Evolutionary conservation across 495 filamentous ascomycete genomes (phyloP).

Genomic region (Neurospora discreta): DNA sequence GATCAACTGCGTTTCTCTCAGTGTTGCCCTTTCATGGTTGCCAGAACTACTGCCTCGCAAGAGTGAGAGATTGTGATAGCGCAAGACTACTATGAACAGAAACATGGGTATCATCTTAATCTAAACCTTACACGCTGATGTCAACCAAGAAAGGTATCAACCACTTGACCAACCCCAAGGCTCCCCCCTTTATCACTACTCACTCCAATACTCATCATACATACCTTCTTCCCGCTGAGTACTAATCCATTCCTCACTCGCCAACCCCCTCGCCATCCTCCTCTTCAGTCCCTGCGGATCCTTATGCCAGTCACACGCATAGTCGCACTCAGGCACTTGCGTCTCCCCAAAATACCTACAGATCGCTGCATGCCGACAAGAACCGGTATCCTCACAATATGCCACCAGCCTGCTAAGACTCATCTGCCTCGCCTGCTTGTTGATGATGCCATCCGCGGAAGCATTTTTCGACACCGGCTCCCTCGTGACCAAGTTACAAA

Average conservation of each 20-base stretch:
- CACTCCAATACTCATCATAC: slow-evolving; percentile 31
- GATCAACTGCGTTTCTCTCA: not conserved
- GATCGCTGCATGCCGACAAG: slow-evolving; percentile 69
- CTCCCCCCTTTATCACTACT: slow-evolving; percentile 5
- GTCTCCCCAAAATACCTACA: slow-evolving; percentile 72
- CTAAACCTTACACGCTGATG: not conserved
- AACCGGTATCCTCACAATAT: slow-evolving; percentile 68
- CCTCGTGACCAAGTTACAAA: slow-evolving; percentile 42
- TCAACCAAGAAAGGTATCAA: not conserved
- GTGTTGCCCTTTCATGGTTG: not conserved
- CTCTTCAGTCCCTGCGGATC: slow-evolving; percentile 50
- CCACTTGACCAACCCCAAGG: not conserved
- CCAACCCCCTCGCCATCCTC: slow-evolving; percentile 50
- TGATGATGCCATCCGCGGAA: slow-evolving; percentile 15
- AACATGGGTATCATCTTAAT: not conserved
- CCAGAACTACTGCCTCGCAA: not conserved
- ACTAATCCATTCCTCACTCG: slow-evolving; percentile 61
- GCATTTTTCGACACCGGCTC: slow-evolving; percentile 26
- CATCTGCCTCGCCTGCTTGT: slow-evolving; percentile 24
- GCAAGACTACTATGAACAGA: not conserved
- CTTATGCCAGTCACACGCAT: slow-evolving; percentile 87
- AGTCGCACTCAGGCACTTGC: slow-evolving; percentile 54
- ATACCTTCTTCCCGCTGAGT: slow-evolving; percentile 54
- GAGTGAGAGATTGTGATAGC: not conserved
- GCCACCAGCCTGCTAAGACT: slow-evolving; percentile 50